These are phyloP conservation scores for Mortierella sp. DNA, from an alignment of 371 early-diverging fungal species.

Conservation along the genomic window DNA sequence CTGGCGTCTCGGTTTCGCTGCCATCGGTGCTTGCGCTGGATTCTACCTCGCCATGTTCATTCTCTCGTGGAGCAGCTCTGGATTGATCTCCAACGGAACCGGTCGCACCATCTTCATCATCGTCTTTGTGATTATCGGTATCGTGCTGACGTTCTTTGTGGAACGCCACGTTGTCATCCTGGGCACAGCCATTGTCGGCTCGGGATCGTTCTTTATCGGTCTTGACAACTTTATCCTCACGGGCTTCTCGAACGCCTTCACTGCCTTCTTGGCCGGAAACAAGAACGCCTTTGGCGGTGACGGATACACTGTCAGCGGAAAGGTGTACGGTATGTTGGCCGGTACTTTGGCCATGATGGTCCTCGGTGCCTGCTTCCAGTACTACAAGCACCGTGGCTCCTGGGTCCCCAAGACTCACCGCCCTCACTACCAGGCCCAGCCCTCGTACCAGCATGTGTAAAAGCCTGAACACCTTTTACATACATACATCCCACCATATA, in stretches of 20 bases:
- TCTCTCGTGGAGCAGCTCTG: conserved; percentile 65
- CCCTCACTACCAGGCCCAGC: conserved; percentile 37
- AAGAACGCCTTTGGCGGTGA: conserved; percentile 14
- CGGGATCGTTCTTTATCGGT: conserved; percentile 70
- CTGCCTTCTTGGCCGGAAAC: conserved; percentile 50
- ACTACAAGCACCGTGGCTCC: conserved; percentile 50
- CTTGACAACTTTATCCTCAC: conserved; percentile 69
- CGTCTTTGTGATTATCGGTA: conserved; percentile 59
- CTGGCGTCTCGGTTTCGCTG: conserved; percentile 71
- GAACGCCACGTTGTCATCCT: conserved; percentile 66
- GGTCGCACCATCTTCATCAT: conserved; percentile 41
- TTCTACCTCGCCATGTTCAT: conserved; percentile 70
- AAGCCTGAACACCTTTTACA: neutral
- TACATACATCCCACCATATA: conserved; percentile 3
- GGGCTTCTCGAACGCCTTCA: conserved; percentile 60
- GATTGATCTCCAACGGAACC: conserved; percentile 58
- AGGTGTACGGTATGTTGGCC: conserved; percentile 70
- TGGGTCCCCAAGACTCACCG: conserved; percentile 56
- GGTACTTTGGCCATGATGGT: conserved; percentile 67
- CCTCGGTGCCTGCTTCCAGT: conserved; percentile 68
- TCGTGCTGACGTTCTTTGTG: conserved; percentile 66
- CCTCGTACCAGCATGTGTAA: conserved; percentile 49
- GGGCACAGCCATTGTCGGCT: conserved; percentile 69
- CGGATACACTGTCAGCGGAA: conserved; percentile 54
- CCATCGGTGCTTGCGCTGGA: conserved; percentile 70